Evolutionary conservation across 1,139 yeast genomes (phyloP), one percentile per base, ranked within the genome.

Genomic region (Pichia sp.): DNA sequence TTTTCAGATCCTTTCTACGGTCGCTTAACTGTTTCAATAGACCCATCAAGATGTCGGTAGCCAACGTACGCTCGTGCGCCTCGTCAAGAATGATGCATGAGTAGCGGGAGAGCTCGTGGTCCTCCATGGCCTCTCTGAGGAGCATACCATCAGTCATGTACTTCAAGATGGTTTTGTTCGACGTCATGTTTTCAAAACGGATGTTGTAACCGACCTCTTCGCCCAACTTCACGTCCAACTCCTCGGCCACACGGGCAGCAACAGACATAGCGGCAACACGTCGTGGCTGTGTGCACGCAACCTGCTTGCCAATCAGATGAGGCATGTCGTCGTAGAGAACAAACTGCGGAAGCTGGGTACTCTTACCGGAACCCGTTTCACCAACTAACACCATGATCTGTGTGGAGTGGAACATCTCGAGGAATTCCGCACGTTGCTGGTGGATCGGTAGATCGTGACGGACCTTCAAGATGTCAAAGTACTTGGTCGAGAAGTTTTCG

Each of bases 111-210:
- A 93, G 77, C 59, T 85, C 80, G 62, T 90, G 97, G 70, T 93
- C 99, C 60, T 87, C 95, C 98, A 93, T 92, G 40, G 98, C 98
- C 72, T 93, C 99, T 67, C 98, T 81, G 63, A 93, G 76, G 56
- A 93, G 79, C 97, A 93, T 92, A 84, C 99, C 99, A 75, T 93
- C 99, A 13, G 99, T 93, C 98, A 93, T 90, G 74, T 93, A 93
- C 72, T 92, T 92, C 66, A 93, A 77, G 50, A 90, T 79, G 2
- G 99, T 93, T 62, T 82, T 85, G 54, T 80, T 79, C 46, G 87
- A 78, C 3, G 96, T 88, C 64, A 83, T 88, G 71, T 93, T 93
- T 64, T 93, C 99, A 69, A 93, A 93, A 75, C 99, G 85, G 62
- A 93, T 88, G n/a, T 80, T 75, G 64, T 84, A 84, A 49, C 90